phyloP scores from a whole-genome alignment of 2,329 filamentous ascomycete genomes.

The Sporothrix schenckii region DNA sequence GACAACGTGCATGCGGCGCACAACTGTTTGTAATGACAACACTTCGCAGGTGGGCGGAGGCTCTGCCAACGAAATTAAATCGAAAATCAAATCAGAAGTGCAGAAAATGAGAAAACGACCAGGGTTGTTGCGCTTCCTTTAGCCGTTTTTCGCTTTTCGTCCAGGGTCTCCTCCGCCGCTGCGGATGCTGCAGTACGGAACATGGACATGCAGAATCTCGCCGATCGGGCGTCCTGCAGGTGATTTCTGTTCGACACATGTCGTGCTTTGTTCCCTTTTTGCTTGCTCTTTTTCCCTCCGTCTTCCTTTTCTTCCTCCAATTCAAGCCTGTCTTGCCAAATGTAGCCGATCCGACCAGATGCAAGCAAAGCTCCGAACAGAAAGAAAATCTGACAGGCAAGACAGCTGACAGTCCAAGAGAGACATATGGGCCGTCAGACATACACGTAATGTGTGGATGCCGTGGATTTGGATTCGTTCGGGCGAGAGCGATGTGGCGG shows the following conservation, averaged over 20 bases:
- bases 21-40: background rate
- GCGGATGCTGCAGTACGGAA: constrained; percentile 15
- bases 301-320: background rate
- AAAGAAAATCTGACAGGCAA: constrained; percentile 13
- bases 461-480: constrained; percentile 6
- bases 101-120: background rate
- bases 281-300: background rate
- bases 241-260: background rate
- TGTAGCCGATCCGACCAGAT: background rate
- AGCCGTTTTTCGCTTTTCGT: constrained; percentile 2
- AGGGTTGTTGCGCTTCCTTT: constrained; percentile 7
- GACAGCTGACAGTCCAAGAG: background rate
- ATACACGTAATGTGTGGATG: background rate
- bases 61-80: constrained; percentile 9
- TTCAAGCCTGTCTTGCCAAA: background rate
- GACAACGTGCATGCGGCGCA: background rate
- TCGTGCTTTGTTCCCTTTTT: background rate
- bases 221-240: background rate
- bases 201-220: constrained; percentile 5
- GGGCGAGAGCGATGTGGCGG: constrained; percentile 4
- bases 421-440: background rate
- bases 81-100: background rate
- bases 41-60: constrained; percentile 13
- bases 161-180: constrained; percentile 21
- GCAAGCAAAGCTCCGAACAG: background rate